phyloP scores from a whole-genome alignment of 164 flowering plant species.

The Liquidambar formosana region DNA sequence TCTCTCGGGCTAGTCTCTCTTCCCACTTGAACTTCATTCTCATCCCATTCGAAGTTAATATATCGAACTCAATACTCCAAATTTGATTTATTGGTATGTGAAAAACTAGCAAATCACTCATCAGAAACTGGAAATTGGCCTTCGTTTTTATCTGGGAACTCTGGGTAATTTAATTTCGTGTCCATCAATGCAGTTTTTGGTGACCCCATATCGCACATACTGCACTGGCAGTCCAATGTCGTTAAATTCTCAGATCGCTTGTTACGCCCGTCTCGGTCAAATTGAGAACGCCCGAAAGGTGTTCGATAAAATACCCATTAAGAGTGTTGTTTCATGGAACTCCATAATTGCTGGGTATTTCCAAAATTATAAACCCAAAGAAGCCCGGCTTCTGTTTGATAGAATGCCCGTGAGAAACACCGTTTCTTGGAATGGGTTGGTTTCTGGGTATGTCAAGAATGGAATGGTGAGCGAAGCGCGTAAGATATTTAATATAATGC shows the following conservation, averaged over 20 bases:
- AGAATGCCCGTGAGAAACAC: constrained; percentile 61
- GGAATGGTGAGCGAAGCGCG: constrained; percentile 60
- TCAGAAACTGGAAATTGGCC: no score
- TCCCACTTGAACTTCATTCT: no score
- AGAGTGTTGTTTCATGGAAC: constrained; percentile 59
- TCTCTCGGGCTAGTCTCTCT: no score
- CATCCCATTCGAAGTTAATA: no score
- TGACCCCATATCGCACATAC: constrained; percentile 24
- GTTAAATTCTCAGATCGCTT: constrained; percentile 37
- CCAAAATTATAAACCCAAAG: constrained; percentile 42
- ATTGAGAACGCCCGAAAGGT: constrained; percentile 52
- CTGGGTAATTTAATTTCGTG: not conserved
- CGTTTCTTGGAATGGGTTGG: constrained; percentile 67
- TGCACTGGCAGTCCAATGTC: constrained; percentile 22
- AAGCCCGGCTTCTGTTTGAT: constrained; percentile 54
- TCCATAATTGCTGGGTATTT: constrained; percentile 61
- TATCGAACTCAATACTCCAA: no score
- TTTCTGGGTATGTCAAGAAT: constrained; percentile 64
- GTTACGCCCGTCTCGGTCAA: constrained; percentile 49
- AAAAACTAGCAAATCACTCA: no score
- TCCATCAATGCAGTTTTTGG: constrained; percentile 15
- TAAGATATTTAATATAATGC: constrained; percentile 55
- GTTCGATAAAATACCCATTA: constrained; percentile 52
- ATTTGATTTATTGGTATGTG: no score
- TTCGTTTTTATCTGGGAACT: no score